These are phyloP conservation scores for Onygena corvina DNA, from an alignment of 2,329 filamentous ascomycete genomes.

Conservation along the genomic window DNA sequence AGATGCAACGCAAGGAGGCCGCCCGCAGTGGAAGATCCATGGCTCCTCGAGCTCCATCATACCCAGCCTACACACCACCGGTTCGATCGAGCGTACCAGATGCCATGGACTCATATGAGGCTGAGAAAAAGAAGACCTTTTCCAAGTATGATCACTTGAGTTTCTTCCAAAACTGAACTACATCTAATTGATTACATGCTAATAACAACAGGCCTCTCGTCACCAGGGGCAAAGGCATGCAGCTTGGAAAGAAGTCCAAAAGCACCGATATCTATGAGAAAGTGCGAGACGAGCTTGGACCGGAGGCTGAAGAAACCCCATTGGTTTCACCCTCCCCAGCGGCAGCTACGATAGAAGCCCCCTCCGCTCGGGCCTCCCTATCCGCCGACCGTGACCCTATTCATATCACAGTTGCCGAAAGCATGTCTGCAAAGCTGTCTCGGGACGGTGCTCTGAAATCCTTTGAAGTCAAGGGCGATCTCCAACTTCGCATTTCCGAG, in stretches of 20 bases:
- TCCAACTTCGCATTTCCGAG: conserved; percentile 83
- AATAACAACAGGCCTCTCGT: conserved; percentile 37
- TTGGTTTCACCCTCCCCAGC: conserved; percentile 50
- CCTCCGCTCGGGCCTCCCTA: conserved; percentile 49
- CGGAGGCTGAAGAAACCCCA: conserved; percentile 65
- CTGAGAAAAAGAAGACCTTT: conserved; percentile 88
- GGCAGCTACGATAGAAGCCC: conserved; percentile 39
- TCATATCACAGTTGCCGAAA: conserved; percentile 75
- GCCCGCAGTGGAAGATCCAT: conserved; percentile 58
- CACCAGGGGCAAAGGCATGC: conserved; percentile 93
- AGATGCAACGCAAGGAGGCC: conserved; percentile 96
- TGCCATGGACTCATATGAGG: conserved; percentile 82
- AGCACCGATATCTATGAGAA: conserved; percentile 95
- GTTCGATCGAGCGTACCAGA: conserved; percentile 61
- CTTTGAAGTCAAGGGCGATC: conserved; percentile 79
- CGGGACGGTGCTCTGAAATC: conserved; percentile 78
- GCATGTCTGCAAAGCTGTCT: conserved; percentile 79
- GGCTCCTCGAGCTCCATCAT: conserved; percentile 63
- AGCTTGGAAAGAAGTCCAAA: conserved; percentile 97
- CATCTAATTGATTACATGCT: neutral
- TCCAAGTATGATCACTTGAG: conserved; percentile 50
- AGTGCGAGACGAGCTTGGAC: conserved; percentile 81
- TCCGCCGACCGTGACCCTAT: conserved; percentile 71
- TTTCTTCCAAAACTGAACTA: neutral
- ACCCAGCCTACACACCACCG: conserved; percentile 79